Conservation (phyloP, 495 filamentous ascomycete genomes). For the Penicillium macrosclerotiorum region DNA sequence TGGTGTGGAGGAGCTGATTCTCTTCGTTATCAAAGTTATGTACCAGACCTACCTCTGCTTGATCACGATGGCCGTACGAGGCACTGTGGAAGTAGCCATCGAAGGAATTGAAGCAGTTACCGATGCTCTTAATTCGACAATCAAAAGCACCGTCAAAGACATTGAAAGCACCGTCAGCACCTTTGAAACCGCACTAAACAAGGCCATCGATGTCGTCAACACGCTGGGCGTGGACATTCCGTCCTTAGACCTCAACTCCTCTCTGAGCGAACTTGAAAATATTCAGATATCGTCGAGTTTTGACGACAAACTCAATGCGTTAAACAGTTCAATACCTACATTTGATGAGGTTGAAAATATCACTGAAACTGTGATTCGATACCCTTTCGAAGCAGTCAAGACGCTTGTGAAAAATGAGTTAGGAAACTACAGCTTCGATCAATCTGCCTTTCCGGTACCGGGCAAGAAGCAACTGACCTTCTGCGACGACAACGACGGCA, state of each 20-base stretch:
- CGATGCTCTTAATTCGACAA: slow-evolving; percentile 68
- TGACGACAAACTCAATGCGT: slow-evolving; percentile 57
- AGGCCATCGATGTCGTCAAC: slow-evolving; percentile 48
- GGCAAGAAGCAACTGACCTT: slow-evolving; percentile 78
- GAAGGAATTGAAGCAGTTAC: slow-evolving; percentile 67
- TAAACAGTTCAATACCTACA: slow-evolving; percentile 76
- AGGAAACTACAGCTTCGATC: slow-evolving; percentile 72
- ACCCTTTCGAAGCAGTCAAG: slow-evolving; percentile 77
- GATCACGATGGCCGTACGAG: slow-evolving; percentile 73
- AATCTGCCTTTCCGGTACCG: slow-evolving; percentile 73
- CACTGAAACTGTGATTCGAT: slow-evolving; percentile 64
- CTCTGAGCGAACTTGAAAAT: slow-evolving; percentile 62
- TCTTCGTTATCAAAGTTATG: slow-evolving; percentile 88
- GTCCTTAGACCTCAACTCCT: slow-evolving; percentile 55
- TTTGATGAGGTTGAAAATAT: slow-evolving; percentile 81
- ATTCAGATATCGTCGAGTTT: slow-evolving; percentile 67
- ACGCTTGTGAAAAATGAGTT: slow-evolving; percentile 64
- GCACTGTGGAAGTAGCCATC: slow-evolving; percentile 68
- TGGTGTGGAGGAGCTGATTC: slow-evolving; percentile 78
- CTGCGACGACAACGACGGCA: slow-evolving; percentile 78
- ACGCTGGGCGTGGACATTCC: slow-evolving; percentile 41
- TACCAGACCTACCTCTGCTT: slow-evolving; percentile 86
- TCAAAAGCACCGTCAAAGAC: slow-evolving; percentile 62
- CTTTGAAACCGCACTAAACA: slow-evolving; percentile 63
- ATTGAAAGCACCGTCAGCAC: slow-evolving; percentile 52